phyloP scores from a whole-genome alignment of 2,329 filamentous ascomycete genomes.

The Venturia carpophila region DNA sequence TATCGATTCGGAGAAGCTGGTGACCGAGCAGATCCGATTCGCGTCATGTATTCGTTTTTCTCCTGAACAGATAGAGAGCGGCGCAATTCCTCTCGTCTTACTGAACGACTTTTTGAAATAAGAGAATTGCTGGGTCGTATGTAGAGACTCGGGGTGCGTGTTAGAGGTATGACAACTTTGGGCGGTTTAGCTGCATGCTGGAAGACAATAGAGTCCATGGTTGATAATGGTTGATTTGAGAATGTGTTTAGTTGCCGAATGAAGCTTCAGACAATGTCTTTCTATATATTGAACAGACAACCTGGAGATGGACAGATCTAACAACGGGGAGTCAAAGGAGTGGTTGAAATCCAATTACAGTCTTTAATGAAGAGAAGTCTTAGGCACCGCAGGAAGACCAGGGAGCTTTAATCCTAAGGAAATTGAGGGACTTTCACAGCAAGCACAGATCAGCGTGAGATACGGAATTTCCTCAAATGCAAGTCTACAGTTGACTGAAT shows the following conservation, averaged over 20 bases:
- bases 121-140: not conserved
- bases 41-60: not conserved
- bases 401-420: not conserved
- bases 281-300: not conserved
- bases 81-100: slow-evolving; percentile 5
- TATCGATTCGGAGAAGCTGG: not conserved
- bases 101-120: not conserved
- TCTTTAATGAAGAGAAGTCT: not conserved
- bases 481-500: not conserved
- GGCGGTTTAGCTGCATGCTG: not conserved
- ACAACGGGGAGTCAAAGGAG: not conserved
- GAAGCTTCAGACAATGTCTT: not conserved
- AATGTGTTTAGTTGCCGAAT: not conserved
- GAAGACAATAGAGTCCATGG: not conserved
- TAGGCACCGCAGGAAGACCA: not conserved
- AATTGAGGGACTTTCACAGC: not conserved
- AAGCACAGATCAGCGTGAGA: slow-evolving; percentile 6
- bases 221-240: not conserved
- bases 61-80: slow-evolving; percentile 7
- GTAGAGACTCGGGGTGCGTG: not conserved
- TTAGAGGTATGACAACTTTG: not conserved
- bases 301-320: not conserved
- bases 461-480: not conserved
- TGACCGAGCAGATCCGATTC: not conserved
- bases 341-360: slow-evolving; percentile 2